phyloP scores from a whole-genome alignment of 805 yeast species.

The Kurtzmaniella fragi region DNA sequence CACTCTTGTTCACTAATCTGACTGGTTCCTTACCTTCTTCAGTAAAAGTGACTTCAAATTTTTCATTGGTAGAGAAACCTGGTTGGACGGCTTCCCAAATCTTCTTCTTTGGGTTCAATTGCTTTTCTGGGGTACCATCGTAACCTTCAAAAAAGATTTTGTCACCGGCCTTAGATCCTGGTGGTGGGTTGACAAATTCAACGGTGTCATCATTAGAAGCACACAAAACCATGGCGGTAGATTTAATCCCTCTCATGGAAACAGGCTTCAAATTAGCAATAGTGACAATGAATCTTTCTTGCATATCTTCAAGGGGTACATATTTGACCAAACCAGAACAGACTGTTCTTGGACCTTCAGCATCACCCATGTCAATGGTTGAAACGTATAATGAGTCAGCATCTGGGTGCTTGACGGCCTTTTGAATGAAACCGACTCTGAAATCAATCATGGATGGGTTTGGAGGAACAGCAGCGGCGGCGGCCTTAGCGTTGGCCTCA shows the following conservation, averaged over 20 bases:
- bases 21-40: conserved; percentile 71
- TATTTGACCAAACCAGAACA: conserved; percentile 94
- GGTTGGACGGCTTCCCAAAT: conserved; percentile 96
- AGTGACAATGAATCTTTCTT: conserved; percentile 82
- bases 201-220: conserved; percentile 72
- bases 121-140: conserved; percentile 85
- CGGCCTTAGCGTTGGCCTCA: conserved; percentile 40
- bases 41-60: conserved; percentile 73
- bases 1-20: conserved; percentile 73
- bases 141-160: conserved; percentile 91
- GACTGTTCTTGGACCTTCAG: conserved; percentile 95
- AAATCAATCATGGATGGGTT: conserved; percentile 84
- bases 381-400: conserved; percentile 96
- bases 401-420: conserved; percentile 95
- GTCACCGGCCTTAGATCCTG: conserved; percentile 91
- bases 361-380: conserved; percentile 95
- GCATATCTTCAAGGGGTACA: conserved; percentile 90
- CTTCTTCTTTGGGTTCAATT: conserved; percentile 96
- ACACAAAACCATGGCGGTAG: conserved; percentile 95
- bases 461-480: conserved; percentile 59
- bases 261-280: conserved; percentile 98
- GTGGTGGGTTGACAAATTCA: conserved; percentile 94
- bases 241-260: conserved; percentile 94
- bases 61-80: conserved; percentile 73
- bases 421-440: conserved; percentile 94